Conservation (phyloP, 2,329 filamentous ascomycete species). For the Stachybotrys chartarum region DNA sequence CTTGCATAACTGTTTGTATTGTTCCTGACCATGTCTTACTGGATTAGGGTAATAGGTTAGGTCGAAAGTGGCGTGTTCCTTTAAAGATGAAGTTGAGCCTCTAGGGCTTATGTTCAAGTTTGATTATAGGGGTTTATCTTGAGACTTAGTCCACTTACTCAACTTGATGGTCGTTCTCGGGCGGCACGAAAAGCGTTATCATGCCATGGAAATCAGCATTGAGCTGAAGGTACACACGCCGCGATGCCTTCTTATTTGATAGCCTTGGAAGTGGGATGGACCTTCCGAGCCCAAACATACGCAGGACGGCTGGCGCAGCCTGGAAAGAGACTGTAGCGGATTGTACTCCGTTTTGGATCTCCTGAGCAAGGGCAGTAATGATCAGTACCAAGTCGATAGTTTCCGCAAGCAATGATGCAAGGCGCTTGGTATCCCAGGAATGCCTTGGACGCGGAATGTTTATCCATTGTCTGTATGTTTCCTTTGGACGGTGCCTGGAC, state of each 20-base stretch:
- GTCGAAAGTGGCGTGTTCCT: no score
- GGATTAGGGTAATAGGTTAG: no score
- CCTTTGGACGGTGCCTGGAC: neutral
- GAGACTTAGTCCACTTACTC: neutral
- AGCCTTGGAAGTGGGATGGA: neutral
- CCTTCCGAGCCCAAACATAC: neutral
- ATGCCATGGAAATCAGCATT: constrained; percentile 1
- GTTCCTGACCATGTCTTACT: no score
- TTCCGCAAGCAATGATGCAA: neutral
- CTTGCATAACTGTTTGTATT: no score
- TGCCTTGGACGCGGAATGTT: neutral
- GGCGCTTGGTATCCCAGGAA: neutral
- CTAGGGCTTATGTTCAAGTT: no score
- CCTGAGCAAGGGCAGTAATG: neutral
- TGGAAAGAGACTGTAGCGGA: neutral
- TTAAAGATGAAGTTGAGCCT: no score
- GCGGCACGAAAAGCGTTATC: neutral
- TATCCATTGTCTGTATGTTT: neutral
- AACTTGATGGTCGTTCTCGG: neutral
- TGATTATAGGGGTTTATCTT: neutral
- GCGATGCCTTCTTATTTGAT: neutral
- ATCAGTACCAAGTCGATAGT: neutral
- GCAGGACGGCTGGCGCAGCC: neutral
- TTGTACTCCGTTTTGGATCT: neutral
- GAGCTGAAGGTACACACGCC: neutral